Conservation (phyloP, 257 asterid species). For the Gentiana dahurica region DNA sequence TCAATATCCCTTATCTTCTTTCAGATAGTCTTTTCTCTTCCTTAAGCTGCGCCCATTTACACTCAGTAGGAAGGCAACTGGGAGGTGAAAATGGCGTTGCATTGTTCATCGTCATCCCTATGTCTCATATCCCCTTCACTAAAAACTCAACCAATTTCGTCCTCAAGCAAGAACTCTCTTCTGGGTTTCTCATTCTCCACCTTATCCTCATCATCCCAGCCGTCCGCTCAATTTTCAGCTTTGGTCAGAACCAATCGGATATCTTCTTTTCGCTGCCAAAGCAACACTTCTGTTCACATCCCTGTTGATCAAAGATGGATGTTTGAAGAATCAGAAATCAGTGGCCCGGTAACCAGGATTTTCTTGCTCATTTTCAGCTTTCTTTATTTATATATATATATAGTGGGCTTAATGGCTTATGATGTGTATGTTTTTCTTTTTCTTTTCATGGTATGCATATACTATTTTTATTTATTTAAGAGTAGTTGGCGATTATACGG, state of each 20-base stretch:
- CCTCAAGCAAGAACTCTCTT: slow-evolving; percentile 40
- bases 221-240: slow-evolving; percentile 13
- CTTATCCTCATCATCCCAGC: slow-evolving; percentile 24
- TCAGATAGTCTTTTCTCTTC: not conserved
- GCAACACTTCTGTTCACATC: slow-evolving; percentile 29
- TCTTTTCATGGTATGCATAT: too few relatives aligned
- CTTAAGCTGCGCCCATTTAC: too few relatives aligned
- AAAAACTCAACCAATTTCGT: slow-evolving; percentile 23
- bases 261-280: slow-evolving; percentile 45
- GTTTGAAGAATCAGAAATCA: slow-evolving; percentile 54
- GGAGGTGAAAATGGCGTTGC: slow-evolving; percentile 34
- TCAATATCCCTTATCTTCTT: not conserved
- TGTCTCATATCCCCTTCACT: slow-evolving; percentile 13
- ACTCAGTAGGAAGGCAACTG: too few relatives aligned
- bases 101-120: slow-evolving; percentile 39
- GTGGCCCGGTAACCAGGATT: slow-evolving; percentile 47
- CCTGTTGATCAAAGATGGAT: slow-evolving; percentile 77
- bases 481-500: too few relatives aligned
- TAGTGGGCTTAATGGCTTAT: not conserved
- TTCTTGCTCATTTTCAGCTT: not conserved
- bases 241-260: slow-evolving; percentile 11
- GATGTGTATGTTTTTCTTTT: not conserved
- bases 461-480: too few relatives aligned
- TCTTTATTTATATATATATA: not conserved
- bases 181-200: slow-evolving; percentile 42